Conservation (phyloP, 23 red algal genomes). For the Cyanidioschyzon merolae region DNA sequence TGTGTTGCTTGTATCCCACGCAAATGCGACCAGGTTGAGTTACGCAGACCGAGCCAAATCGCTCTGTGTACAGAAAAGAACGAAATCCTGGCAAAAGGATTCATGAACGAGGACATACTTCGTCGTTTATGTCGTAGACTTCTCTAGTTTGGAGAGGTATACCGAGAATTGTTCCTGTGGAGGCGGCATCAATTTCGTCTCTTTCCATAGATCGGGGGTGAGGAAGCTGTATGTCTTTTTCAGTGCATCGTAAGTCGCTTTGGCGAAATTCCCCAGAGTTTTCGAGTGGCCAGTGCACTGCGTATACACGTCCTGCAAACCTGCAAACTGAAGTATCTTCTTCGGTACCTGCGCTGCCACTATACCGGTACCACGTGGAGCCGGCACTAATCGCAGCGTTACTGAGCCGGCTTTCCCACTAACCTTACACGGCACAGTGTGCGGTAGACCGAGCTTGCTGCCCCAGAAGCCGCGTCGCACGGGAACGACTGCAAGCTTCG, state of each 20-base stretch:
- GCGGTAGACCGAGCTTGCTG: constrained; percentile 75
- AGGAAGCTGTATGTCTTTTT: constrained; percentile 66
- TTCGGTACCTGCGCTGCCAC: constrained; percentile 92
- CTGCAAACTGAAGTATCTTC: constrained; percentile 92
- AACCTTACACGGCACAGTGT: constrained; percentile 98
- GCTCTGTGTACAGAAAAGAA: too few species aligned
- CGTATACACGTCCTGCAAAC: constrained; percentile 86
- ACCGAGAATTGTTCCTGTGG: constrained; percentile 76
- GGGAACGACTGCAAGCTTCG: constrained; percentile 89
- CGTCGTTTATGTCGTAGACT: neutral
- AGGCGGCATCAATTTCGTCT: constrained; percentile 74
- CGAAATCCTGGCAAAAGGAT: too few species aligned
- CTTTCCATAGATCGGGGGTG: constrained; percentile 92
- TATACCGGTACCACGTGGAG: constrained; percentile 89
- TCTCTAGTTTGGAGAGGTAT: constrained; percentile 44
- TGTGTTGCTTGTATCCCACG: too few species aligned
- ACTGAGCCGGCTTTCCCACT: constrained; percentile 97
- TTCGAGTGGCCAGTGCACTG: constrained; percentile 85
- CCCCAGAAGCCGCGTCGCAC: constrained; percentile 99
- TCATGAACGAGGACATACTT: too few species aligned
- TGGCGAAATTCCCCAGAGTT: constrained; percentile 97
- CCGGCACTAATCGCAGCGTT: constrained; percentile 71
- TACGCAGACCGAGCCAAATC: too few species aligned
- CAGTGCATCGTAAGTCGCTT: constrained; percentile 94
- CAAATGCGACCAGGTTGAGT: too few species aligned